Percentiles rank a stretch among this genome's conserved stretches.
Conservation (phyloP, 345 rosid genomes). For the Arabis hirsuta region DNA sequence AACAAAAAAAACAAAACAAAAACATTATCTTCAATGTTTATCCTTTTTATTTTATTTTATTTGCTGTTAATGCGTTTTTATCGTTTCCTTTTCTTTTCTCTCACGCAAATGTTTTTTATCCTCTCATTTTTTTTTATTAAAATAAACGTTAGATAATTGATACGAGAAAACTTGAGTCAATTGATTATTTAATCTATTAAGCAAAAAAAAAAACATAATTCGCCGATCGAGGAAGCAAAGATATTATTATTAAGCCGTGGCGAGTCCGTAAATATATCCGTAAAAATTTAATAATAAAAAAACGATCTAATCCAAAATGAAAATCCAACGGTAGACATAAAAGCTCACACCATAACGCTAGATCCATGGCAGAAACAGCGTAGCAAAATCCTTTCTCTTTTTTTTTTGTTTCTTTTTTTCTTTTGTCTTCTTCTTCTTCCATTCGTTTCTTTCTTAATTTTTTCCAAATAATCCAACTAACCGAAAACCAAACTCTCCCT, state of each 20-base stretch:
- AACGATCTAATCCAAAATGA: neutral
- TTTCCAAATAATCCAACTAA: conserved; percentile 33
- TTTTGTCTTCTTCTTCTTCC: conserved; percentile 42
- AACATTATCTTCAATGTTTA: conserved; percentile 28
- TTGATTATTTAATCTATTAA: too few species aligned
- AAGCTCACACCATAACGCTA: conserved; percentile 36
- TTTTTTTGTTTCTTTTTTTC: conserved; percentile 21
- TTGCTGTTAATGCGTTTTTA: conserved; percentile 25
- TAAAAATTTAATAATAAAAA: neutral
- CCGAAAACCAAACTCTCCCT: conserved; percentile 36
- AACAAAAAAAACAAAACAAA: conserved; percentile 3
- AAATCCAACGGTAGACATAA: conserved; percentile 39
- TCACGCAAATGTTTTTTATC: conserved; percentile 18
- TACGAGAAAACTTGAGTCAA: too few species aligned
- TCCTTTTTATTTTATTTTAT: neutral
- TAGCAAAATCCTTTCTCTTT: conserved; percentile 33
- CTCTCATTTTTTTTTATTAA: neutral
- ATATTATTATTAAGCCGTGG: conserved; percentile 16
- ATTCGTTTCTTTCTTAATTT: conserved; percentile 5
- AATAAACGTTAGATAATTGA: neutral
- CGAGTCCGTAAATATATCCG: conserved; percentile 18
- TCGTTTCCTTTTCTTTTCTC: conserved; percentile 3
- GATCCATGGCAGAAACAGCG: conserved; percentile 45
- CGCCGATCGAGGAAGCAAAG: conserved; percentile 9
- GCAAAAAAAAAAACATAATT: neutral